These are phyloP conservation scores for Nadsonia starkeyi-henricii DNA, from an alignment of 1,139 yeast genomes.

Conservation along the genomic window DNA sequence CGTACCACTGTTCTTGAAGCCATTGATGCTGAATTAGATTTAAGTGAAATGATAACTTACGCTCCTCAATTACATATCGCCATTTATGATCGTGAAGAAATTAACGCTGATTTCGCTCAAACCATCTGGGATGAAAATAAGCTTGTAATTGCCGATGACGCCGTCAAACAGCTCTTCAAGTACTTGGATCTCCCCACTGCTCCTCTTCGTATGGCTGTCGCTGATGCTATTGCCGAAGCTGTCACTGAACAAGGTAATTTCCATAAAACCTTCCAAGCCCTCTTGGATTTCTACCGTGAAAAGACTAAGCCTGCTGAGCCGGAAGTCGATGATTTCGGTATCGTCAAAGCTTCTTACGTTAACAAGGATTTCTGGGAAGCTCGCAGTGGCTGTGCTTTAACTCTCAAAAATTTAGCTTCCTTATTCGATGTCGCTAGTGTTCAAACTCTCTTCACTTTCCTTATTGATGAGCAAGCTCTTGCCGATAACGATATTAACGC, in stretches of 20 bases:
- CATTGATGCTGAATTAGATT: conserved; percentile 74
- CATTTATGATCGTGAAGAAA: conserved; percentile 56
- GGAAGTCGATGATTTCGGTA: conserved; percentile 62
- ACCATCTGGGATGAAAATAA: conserved; percentile 79
- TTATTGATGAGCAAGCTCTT: conserved; percentile 47
- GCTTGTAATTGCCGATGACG: conserved; percentile 34
- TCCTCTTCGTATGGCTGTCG: conserved; percentile 44
- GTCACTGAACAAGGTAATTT: conserved; percentile 27
- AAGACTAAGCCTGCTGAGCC: conserved; percentile 69
- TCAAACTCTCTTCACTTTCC: conserved; percentile 39
- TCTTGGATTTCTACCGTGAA: conserved; percentile 42
- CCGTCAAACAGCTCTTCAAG: conserved; percentile 12
- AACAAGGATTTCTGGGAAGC: conserved; percentile 72
- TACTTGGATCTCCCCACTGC: conserved; percentile 12
- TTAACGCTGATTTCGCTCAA: conserved; percentile 50
- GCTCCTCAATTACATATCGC: conserved; percentile 68
- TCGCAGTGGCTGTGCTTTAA: conserved; percentile 66
- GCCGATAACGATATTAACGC: conserved; percentile 65
- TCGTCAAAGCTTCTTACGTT: conserved; percentile 48
- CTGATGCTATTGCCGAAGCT: conserved; percentile 46
- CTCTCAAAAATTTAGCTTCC: conserved; percentile 46
- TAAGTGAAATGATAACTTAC: conserved; percentile 36
- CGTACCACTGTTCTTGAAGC: conserved; percentile 70
- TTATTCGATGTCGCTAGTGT: conserved; percentile 29
- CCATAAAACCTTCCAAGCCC: conserved; percentile 25